These are phyloP conservation scores for Cladosporium sp. DNA, from an alignment of 2,329 filamentous ascomycete species.

Conservation along the genomic window DNA sequence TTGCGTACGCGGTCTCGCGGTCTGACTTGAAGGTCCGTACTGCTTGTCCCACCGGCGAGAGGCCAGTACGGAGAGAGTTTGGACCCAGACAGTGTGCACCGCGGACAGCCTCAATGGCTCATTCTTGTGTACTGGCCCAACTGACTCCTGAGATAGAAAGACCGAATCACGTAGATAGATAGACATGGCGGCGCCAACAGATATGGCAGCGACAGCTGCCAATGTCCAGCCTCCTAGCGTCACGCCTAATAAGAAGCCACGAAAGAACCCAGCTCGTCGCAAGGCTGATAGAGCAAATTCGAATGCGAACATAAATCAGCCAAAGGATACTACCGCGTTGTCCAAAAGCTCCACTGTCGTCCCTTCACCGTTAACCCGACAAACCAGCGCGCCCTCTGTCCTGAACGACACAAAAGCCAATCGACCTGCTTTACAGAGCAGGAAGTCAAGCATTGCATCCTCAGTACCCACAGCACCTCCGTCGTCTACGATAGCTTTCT, in stretches of 20 bases:
- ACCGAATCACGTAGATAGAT: neutral
- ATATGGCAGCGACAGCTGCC: neutral
- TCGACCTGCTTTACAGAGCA: neutral
- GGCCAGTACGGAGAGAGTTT: neutral
- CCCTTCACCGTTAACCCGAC: neutral
- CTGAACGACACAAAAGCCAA: neutral
- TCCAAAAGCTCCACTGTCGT: neutral
- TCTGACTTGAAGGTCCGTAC: neutral
- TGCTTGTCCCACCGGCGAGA: neutral
- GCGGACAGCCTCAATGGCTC: neutral
- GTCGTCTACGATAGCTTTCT: neutral
- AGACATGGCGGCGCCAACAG: neutral
- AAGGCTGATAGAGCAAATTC: slow-evolving; percentile 26
- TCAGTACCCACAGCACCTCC: neutral
- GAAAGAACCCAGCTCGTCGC: slow-evolving; percentile 30
- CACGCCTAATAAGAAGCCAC: slow-evolving; percentile 21
- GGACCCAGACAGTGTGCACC: neutral
- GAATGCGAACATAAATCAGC: neutral
- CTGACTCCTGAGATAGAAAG: neutral
- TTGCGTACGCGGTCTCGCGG: neutral
- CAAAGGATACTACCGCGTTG: neutral
- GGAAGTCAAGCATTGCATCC: neutral
- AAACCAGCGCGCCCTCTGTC: slow-evolving; percentile 8
- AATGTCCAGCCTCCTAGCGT: neutral
- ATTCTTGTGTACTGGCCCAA: neutral